Percentiles rank a stretch among this genome's conserved stretches.
Conservation (phyloP, 2,329 filamentous ascomycete species). For the Hypoxylon sp. region DNA sequence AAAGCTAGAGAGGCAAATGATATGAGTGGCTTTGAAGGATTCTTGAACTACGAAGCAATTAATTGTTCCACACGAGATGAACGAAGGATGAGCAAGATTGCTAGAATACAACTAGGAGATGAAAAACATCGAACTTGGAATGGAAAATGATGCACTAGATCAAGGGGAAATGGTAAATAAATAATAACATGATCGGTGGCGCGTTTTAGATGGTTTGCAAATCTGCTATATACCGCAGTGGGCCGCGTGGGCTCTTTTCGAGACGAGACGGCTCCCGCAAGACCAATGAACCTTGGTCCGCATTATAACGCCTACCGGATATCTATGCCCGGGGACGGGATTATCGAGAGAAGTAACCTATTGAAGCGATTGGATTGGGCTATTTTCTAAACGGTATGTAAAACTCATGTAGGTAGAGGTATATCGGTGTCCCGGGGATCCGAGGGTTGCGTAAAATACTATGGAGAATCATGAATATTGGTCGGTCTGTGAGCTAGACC, state of each 20-base stretch:
- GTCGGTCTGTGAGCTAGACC: conserved; percentile 22
- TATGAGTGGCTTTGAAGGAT: conserved; percentile 1
- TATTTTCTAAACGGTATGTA: conserved; percentile 3
- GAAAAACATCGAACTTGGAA: conserved; percentile 2
- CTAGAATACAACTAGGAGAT: conserved; percentile 2
- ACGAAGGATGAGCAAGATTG: background rate
- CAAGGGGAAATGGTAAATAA: conserved; percentile 24
- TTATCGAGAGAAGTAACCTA: conserved; percentile 9
- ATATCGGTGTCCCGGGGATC: conserved; percentile 18
- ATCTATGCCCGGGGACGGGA: conserved; percentile 1
- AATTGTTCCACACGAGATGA: conserved; percentile 1
- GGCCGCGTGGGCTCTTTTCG: conserved; percentile 33
- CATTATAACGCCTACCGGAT: conserved; percentile 18
- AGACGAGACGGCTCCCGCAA: conserved; percentile 29
- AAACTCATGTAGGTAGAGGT: background rate
- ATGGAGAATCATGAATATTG: conserved; percentile 12
- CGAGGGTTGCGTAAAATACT: background rate
- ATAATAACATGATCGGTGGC: conserved; percentile 27
- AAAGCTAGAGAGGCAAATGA: conserved; percentile 8
- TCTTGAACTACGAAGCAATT: conserved; percentile 2
- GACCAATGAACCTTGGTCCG: conserved; percentile 25
- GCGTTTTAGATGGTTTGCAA: conserved; percentile 17
- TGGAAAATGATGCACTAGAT: background rate
- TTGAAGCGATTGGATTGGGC: conserved; percentile 20
- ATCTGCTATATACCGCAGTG: conserved; percentile 23